Conservation (phyloP, 306 rosid species). For the Amphicarpaea edgeworthii region DNA sequence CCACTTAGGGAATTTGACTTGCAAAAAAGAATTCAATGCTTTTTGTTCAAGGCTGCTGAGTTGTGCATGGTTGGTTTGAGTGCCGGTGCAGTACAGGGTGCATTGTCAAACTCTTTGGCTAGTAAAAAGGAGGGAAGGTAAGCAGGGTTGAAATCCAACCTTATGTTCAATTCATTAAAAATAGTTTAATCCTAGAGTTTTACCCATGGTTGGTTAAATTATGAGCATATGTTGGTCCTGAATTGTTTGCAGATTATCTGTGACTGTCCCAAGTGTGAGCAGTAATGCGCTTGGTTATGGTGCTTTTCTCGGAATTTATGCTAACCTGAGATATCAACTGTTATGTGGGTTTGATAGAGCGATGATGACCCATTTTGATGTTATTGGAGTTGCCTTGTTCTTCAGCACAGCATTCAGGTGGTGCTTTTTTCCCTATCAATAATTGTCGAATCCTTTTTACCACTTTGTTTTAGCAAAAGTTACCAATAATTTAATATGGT, state of each 20-base stretch:
- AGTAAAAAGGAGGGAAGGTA: constrained; percentile 89
- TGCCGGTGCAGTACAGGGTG: constrained; percentile 93
- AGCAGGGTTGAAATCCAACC: constrained; percentile 31
- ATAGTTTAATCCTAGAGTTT: constrained; percentile 5
- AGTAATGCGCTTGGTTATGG: constrained; percentile 94
- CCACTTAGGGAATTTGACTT: constrained; percentile 93
- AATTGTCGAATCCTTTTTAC: background rate
- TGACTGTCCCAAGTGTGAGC: constrained; percentile 81
- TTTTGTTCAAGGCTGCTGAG: constrained; percentile 98
- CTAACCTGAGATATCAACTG: constrained; percentile 93
- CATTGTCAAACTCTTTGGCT: constrained; percentile 72
- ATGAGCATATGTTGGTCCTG: constrained; percentile 7
- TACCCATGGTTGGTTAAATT: constrained; percentile 34
- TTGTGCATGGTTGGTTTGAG: constrained; percentile 94
- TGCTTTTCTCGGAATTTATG: constrained; percentile 98
- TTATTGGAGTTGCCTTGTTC: constrained; percentile 86
- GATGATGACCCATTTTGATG: constrained; percentile 88
- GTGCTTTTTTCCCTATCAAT: constrained; percentile 21
- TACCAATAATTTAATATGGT: constrained; percentile 5
- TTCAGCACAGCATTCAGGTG: constrained; percentile 91
- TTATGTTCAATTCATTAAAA: constrained; percentile 21
- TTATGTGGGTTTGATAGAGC: constrained; percentile 92
- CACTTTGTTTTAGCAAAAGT: background rate
- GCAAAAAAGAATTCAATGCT: constrained; percentile 86
- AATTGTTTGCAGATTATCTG: constrained; percentile 77